Evolutionary conservation across 1,284 basidiomycete species (phyloP).

Genomic region (Butyriboletus appendiculatus): DNA sequence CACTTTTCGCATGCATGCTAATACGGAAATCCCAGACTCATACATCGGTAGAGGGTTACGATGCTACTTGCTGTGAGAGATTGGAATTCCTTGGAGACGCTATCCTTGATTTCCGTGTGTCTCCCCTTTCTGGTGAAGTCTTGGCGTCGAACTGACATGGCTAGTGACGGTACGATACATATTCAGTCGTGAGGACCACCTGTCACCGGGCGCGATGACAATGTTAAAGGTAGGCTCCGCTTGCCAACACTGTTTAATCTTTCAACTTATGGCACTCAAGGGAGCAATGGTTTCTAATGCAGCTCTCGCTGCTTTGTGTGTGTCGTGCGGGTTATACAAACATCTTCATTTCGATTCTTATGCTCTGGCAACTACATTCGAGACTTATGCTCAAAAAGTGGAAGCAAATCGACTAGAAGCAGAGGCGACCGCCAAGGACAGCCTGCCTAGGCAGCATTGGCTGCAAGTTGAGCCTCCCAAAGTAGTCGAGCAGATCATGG

Average conservation of each 20-base stretch:
- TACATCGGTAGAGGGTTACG: slow-evolving; percentile 54
- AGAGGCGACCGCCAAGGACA: slow-evolving; percentile 46
- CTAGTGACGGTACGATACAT: slow-evolving; percentile 75
- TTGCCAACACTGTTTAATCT: slow-evolving; percentile 3
- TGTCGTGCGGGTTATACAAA: slow-evolving; percentile 62
- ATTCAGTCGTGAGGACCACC: slow-evolving; percentile 57
- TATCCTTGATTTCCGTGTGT: slow-evolving; percentile 75
- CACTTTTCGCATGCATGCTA: slow-evolving; percentile 2
- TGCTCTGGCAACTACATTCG: slow-evolving; percentile 50
- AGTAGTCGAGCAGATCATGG: slow-evolving; percentile 39
- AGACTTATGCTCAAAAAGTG: slow-evolving; percentile 54
- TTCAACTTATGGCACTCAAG: slow-evolving; percentile 39
- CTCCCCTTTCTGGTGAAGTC: neutral
- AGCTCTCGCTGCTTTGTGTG: slow-evolving; percentile 70
- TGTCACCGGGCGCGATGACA: slow-evolving; percentile 72
- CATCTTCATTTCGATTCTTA: slow-evolving; percentile 60
- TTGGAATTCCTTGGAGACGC: slow-evolving; percentile 84
- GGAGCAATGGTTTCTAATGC: slow-evolving; percentile 81
- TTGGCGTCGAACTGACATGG: slow-evolving; percentile 7
- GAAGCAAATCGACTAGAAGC: slow-evolving; percentile 52
- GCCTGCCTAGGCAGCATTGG: slow-evolving; percentile 72
- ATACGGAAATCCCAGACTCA: slow-evolving; percentile 52
- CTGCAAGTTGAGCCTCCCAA: slow-evolving; percentile 73
- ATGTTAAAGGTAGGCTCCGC: slow-evolving; percentile 61
- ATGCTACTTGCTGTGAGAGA: slow-evolving; percentile 64